Percentiles rank a stretch among this genome's conserved stretches.
Evolutionary conservation across 202 grass and related monocot species (phyloP).

Genomic region (Eragrostis tef): DNA sequence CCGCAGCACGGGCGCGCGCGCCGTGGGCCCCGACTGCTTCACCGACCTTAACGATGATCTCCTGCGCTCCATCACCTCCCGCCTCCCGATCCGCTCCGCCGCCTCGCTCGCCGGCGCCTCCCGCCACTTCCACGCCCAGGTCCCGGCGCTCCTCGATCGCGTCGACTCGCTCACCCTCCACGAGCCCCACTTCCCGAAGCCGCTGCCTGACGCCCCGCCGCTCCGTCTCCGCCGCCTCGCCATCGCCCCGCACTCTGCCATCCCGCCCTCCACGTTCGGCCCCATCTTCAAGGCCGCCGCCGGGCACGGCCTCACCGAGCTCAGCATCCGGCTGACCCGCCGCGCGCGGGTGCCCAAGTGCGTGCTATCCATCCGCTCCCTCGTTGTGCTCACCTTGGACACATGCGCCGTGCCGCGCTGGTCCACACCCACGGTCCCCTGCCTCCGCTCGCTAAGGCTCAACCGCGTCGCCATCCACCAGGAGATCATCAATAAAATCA

Average conservation of each 20-base stretch:
- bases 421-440: background rate
- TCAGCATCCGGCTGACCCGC: slow-evolving; percentile 17
- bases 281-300: slow-evolving; percentile 39
- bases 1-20: background rate
- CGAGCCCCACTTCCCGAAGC: background rate
- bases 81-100: slow-evolving; percentile 46
- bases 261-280: slow-evolving; percentile 30
- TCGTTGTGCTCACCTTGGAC: slow-evolving; percentile 41
- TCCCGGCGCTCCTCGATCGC: slow-evolving; percentile 12
- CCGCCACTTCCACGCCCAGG: slow-evolving; percentile 49
- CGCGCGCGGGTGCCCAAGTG: slow-evolving; percentile 24
- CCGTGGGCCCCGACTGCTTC: slow-evolving; percentile 42
- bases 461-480: slow-evolving; percentile 41
- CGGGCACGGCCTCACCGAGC: slow-evolving; percentile 43
- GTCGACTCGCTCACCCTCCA: slow-evolving; percentile 33
- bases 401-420: slow-evolving; percentile 40
- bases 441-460: slow-evolving; percentile 52
- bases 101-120: slow-evolving; percentile 42
- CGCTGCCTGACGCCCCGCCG: background rate
- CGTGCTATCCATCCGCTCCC: slow-evolving; percentile 42
- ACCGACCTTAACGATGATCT: slow-evolving; percentile 50
- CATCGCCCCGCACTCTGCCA: background rate
- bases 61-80: slow-evolving; percentile 45
- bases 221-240: slow-evolving; percentile 43
- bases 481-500: slow-evolving; percentile 7